phyloP scores from a whole-genome alignment of 2,329 filamentous ascomycete species.

The Xylaria hypoxylon region DNA sequence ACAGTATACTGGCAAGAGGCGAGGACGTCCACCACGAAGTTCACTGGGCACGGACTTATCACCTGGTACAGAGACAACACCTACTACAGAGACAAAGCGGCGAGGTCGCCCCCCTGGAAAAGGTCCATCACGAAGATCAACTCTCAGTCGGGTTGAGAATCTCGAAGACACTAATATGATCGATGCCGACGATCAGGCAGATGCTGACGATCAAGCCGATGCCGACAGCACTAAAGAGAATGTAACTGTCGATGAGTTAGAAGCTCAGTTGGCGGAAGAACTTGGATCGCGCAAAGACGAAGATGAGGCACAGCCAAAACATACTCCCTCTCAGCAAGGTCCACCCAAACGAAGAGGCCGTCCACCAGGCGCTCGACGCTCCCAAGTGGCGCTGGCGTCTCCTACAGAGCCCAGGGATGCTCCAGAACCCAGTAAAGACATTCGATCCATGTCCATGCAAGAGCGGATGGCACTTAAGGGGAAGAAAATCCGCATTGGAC shows the following conservation, averaged over 20 bases:
- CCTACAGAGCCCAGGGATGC: slow-evolving; percentile 30
- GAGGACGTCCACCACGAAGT: slow-evolving; percentile 48
- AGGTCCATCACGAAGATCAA: slow-evolving; percentile 44
- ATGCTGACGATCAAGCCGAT: slow-evolving; percentile 34
- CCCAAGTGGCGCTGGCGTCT: slow-evolving; percentile 31
- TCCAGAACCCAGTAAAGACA: slow-evolving; percentile 39
- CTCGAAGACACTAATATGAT: slow-evolving; percentile 37
- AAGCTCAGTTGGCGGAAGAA: slow-evolving; percentile 52
- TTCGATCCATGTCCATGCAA: slow-evolving; percentile 65
- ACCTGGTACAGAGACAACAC: slow-evolving; percentile 34
- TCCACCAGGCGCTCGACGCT: slow-evolving; percentile 46
- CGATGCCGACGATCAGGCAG: slow-evolving; percentile 35
- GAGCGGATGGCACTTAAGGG: slow-evolving; percentile 67
- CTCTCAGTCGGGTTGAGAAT: slow-evolving; percentile 45
- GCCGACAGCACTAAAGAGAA: slow-evolving; percentile 36
- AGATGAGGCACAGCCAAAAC: slow-evolving; percentile 26
- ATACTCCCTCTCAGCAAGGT: slow-evolving; percentile 24
- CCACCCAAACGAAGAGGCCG: slow-evolving; percentile 52
- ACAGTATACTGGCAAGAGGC: slow-evolving; percentile 44
- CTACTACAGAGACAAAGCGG: slow-evolving; percentile 30
- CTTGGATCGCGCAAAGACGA: slow-evolving; percentile 41
- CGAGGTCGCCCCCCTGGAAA: slow-evolving; percentile 40
- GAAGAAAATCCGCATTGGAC: slow-evolving; percentile 64
- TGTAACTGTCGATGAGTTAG: slow-evolving; percentile 50
- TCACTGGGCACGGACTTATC: slow-evolving; percentile 39